These are phyloP conservation scores for Exobasidium rhododendri DNA, from an alignment of 1,284 basidiomycete genomes.

Conservation along the genomic window DNA sequence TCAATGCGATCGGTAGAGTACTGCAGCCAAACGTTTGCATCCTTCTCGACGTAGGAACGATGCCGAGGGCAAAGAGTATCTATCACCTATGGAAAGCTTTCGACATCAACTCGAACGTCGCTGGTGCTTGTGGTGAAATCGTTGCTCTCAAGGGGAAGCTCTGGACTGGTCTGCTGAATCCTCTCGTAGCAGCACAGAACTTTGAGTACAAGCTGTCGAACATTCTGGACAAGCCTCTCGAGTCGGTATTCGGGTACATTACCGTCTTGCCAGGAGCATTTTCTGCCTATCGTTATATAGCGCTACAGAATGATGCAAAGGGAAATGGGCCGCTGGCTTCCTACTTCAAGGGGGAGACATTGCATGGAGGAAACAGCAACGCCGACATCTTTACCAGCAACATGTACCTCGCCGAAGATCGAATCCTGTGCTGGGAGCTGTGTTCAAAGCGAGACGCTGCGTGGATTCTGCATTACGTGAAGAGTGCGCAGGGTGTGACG, in stretches of 20 bases:
- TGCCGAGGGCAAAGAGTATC: slow-evolving; percentile 65
- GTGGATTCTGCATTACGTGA: slow-evolving; percentile 53
- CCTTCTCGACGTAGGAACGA: slow-evolving; percentile 88
- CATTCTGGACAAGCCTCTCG: slow-evolving; percentile 62
- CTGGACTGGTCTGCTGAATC: slow-evolving; percentile 61
- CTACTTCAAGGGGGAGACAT: slow-evolving; percentile 89
- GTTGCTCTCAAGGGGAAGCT: slow-evolving; percentile 84
- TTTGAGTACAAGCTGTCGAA: slow-evolving; percentile 55
- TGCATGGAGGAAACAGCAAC: slow-evolving; percentile 38
- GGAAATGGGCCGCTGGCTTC: slow-evolving; percentile 86
- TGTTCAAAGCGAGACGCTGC: slow-evolving; percentile 55
- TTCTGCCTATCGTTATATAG: slow-evolving; percentile 75
- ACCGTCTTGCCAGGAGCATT: slow-evolving; percentile 89
- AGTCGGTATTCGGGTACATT: slow-evolving; percentile 78
- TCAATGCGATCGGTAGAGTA: slow-evolving; percentile 56
- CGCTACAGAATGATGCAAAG: slow-evolving; percentile 75
- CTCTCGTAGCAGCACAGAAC: slow-evolving; percentile 64
- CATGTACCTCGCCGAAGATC: slow-evolving; percentile 53
- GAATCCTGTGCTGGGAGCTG: slow-evolving; percentile 51
- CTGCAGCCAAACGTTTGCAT: slow-evolving; percentile 79
- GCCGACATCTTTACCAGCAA: slow-evolving; percentile 52
- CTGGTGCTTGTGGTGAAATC: slow-evolving; percentile 95
- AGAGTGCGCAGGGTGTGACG: slow-evolving; percentile 48
- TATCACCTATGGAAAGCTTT: slow-evolving; percentile 98
- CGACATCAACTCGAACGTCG: slow-evolving; percentile 90